Percentiles rank a stretch among this genome's conserved stretches.
Conservation (phyloP, 495 filamentous ascomycete species). For the Terfezia claveryi region DNA sequence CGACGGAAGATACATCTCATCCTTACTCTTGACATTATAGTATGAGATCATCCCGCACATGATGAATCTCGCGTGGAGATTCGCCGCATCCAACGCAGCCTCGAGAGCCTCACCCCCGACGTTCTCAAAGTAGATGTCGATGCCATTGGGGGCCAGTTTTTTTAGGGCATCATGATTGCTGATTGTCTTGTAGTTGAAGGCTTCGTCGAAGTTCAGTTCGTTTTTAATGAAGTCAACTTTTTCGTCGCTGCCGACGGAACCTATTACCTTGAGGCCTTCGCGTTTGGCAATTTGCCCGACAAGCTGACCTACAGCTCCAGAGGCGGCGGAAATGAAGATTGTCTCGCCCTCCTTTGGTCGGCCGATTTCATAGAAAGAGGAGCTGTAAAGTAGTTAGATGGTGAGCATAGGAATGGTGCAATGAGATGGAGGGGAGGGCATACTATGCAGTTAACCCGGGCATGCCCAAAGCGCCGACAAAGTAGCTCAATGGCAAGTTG, state of each 20-base stretch:
- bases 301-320: slow-evolving; percentile 63
- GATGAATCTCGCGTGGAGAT: slow-evolving; percentile 46
- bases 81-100: slow-evolving; percentile 48
- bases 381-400: slow-evolving; percentile 10
- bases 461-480: slow-evolving; percentile 64
- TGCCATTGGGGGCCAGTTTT: slow-evolving; percentile 55
- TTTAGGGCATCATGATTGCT: slow-evolving; percentile 44
- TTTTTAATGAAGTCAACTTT: slow-evolving; percentile 30
- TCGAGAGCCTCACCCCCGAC: slow-evolving; percentile 79
- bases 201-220: slow-evolving; percentile 30
- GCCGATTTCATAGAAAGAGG: slow-evolving; percentile 59
- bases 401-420: not conserved
- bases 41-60: slow-evolving; percentile 43
- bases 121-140: slow-evolving; percentile 94
- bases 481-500: slow-evolving; percentile 38
- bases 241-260: slow-evolving; percentile 30
- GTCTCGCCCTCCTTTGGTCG: slow-evolving; percentile 74
- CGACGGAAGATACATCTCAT: slow-evolving; percentile 43
- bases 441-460: slow-evolving; percentile 60
- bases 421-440: not conserved
- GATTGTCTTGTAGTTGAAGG: slow-evolving; percentile 46
- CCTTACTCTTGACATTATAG: slow-evolving; percentile 40
- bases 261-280: slow-evolving; percentile 69
- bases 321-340: slow-evolving; percentile 63
- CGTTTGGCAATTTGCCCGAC: slow-evolving; percentile 74